Percentiles rank a stretch among this genome's conserved stretches.
These are phyloP conservation scores for Chlamydomonas eustigma DNA, from an alignment of 139 green algal species.

Conservation along the genomic window DNA sequence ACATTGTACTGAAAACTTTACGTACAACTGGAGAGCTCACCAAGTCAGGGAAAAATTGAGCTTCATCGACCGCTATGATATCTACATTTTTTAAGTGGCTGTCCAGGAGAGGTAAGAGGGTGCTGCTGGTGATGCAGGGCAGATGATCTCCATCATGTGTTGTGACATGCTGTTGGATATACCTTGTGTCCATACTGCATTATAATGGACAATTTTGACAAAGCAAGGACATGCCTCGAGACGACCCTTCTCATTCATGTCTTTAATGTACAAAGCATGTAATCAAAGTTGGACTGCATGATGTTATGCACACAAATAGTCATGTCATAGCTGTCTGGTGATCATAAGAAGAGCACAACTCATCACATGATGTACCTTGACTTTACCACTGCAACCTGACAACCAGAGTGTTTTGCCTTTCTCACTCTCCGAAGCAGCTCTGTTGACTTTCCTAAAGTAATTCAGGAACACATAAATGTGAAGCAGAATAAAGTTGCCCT, in stretches of 20 bases:
- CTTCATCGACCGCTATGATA: slow-evolving; percentile 82
- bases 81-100: slow-evolving; percentile 14
- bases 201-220: background rate
- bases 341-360: background rate
- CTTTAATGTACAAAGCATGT: background rate
- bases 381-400: slow-evolving; percentile 54
- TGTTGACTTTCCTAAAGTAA: slow-evolving; percentile 23
- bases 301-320: background rate
- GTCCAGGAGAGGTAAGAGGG: slow-evolving; percentile 8
- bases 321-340: background rate
- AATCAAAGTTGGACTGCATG: background rate
- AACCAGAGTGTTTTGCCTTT: slow-evolving; percentile 26
- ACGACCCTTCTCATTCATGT: too few relatives aligned
- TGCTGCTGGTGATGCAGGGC: slow-evolving; percentile 5
- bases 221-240: background rate
- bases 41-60: slow-evolving; percentile 74
- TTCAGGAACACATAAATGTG: background rate
- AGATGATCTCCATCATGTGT: slow-evolving; percentile 8
- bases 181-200: slow-evolving; percentile 54
- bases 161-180: slow-evolving; percentile 26
- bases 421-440: slow-evolving; percentile 50
- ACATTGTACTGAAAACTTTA: too few relatives aligned
- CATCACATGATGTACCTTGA: background rate
- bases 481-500: background rate
- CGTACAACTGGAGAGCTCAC: too few relatives aligned